phyloP scores from a whole-genome alignment of 768 basidiomycete genomes.

The Pleurotus salmoneostramineus region DNA sequence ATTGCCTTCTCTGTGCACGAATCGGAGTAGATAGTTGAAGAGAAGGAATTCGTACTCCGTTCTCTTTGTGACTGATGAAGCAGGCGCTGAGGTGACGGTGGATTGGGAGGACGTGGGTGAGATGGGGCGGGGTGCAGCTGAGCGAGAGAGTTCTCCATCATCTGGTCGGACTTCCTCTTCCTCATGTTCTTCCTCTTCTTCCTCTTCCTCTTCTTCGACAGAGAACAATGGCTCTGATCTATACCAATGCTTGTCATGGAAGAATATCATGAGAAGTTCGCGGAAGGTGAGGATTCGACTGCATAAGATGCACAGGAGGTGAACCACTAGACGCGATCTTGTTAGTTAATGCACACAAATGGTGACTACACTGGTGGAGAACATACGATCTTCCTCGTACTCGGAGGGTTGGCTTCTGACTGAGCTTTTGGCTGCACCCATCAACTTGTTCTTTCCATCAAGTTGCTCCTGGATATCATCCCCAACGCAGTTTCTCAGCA shows the following conservation, averaged over 20 bases:
- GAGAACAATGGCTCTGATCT: conserved; percentile 71
- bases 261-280: conserved; percentile 94
- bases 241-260: conserved; percentile 91
- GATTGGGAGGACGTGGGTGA: conserved; percentile 64
- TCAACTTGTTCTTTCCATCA: conserved; percentile 68
- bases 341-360: neutral
- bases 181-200: conserved; percentile 51
- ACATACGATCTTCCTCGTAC: conserved; percentile 84
- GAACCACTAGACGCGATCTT: conserved; percentile 68
- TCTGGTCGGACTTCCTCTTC: conserved; percentile 32
- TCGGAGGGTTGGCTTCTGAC: conserved; percentile 74
- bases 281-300: conserved; percentile 87
- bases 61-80: conserved; percentile 47
- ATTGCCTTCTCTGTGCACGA: conserved; percentile 89
- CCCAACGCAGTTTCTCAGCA: conserved; percentile 87
- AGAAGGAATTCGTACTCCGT: conserved; percentile 93
- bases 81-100: conserved; percentile 48
- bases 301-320: conserved; percentile 88
- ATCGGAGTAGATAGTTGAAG: conserved; percentile 93
- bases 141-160: conserved; percentile 25
- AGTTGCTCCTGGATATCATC: conserved; percentile 87
- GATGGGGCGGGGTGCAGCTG: conserved; percentile 21
- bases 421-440: conserved; percentile 81
- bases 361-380: no score
- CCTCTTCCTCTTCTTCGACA: conserved; percentile 74